These are phyloP conservation scores for Penicillium canariense DNA, from an alignment of 495 filamentous ascomycete genomes.

Conservation along the genomic window DNA sequence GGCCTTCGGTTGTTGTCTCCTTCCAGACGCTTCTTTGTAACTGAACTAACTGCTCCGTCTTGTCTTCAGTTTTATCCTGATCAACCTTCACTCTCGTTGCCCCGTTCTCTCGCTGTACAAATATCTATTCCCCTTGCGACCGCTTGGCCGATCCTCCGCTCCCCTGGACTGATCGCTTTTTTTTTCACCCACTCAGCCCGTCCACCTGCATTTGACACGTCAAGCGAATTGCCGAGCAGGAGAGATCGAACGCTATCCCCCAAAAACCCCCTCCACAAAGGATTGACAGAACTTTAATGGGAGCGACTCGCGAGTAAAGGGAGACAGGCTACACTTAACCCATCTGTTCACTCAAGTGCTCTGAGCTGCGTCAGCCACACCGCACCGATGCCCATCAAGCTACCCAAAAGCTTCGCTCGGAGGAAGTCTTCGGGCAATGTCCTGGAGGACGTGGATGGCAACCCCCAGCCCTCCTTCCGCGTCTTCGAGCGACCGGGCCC, in stretches of 20 bases:
- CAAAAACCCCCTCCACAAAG: too few species aligned
- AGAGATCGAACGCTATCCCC: too few species aligned
- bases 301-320: constrained; percentile 8
- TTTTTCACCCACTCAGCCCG: constrained; percentile 1
- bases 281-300: constrained; percentile 18
- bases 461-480: constrained; percentile 54
- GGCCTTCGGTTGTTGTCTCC: constrained; percentile 9
- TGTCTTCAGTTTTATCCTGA: constrained; percentile 14
- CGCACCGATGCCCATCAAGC: constrained; percentile 63
- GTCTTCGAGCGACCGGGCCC: constrained; percentile 55
- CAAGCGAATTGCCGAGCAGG: constrained; percentile 11
- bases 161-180: constrained; percentile 22
- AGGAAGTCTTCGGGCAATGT: constrained; percentile 67
- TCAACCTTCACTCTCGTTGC: constrained; percentile 2
- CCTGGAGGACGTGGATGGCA: constrained; percentile 54
- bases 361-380: background rate
- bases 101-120: constrained; percentile 1
- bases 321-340: background rate
- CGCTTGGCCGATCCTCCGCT: constrained; percentile 3
- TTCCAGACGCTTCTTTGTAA: constrained; percentile 22
- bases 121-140: constrained; percentile 18
- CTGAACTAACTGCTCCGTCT: background rate
- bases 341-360: background rate
- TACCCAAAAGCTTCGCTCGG: constrained; percentile 62
- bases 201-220: constrained; percentile 26